Conservation (phyloP, 805 yeast genomes). For the Barnettozyma botsteinii region DNA sequence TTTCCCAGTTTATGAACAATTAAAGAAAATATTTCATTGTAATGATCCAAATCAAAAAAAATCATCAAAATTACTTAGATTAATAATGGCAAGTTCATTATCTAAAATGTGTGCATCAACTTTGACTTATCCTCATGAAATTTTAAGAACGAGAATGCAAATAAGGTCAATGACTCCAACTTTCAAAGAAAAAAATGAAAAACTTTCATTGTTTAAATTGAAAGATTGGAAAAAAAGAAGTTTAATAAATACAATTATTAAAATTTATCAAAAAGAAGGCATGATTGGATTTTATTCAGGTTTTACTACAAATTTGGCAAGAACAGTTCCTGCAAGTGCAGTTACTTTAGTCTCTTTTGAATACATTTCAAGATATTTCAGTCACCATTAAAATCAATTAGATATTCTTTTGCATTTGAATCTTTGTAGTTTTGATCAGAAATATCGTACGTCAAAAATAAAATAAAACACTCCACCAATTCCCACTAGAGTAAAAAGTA, state of each 20-base stretch:
- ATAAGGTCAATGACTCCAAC: conserved; percentile 31
- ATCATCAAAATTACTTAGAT: conserved; percentile 31
- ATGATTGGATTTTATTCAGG: conserved; percentile 84
- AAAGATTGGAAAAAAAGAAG: conserved; percentile 5
- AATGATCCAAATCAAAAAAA: conserved; percentile 20
- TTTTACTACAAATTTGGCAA: conserved; percentile 71
- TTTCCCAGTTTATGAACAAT: conserved; percentile 85
- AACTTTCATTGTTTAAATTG: conserved; percentile 14
- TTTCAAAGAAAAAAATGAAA: conserved; percentile 9
- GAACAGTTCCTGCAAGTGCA: conserved; percentile 94
- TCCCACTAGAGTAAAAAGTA: no score
- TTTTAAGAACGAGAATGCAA: conserved; percentile 87
- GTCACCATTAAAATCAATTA: conserved; percentile 1
- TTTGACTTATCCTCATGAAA: conserved; percentile 93
- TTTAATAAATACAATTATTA: conserved; percentile 20
- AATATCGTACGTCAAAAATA: no score
- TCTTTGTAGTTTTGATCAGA: not conserved
- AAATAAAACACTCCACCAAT: no score
- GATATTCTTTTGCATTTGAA: not conserved
- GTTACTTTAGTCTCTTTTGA: conserved; percentile 94
- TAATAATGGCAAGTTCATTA: conserved; percentile 63
- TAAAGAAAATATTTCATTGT: conserved; percentile 48
- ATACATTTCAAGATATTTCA: conserved; percentile 39
- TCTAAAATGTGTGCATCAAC: conserved; percentile 88
- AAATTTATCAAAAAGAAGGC: conserved; percentile 57